Percentiles rank a stretch among this genome's conserved stretches.
Evolutionary conservation across 306 rosid genomes (phyloP).

Genomic region (Medicago arabica): DNA sequence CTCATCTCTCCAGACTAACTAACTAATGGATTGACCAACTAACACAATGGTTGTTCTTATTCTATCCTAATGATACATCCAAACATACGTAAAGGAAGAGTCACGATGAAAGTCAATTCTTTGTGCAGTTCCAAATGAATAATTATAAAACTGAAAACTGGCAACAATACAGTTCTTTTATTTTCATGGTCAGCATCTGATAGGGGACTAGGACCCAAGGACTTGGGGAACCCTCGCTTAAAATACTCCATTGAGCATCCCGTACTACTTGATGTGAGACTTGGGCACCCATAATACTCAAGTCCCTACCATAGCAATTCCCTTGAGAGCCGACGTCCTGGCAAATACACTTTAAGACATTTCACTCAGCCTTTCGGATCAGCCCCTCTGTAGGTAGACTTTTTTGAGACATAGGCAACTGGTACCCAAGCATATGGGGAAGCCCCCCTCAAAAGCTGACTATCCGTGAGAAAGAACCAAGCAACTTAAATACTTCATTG

Average conservation of each 20-base stretch:
- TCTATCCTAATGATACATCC: conserved; percentile 1
- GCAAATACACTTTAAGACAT: not conserved
- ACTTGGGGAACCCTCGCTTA: not conserved
- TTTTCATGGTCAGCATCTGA: conserved; percentile 15
- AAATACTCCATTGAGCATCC: not conserved
- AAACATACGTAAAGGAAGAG: conserved; percentile 25
- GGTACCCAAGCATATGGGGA: not conserved
- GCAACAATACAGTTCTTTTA: conserved; percentile 15
- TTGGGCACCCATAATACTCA: not conserved
- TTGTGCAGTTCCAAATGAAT: conserved; percentile 16
- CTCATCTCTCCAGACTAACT: not conserved
- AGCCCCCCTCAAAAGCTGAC: not conserved
- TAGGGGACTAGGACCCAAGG: not conserved
- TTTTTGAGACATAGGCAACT: not conserved
- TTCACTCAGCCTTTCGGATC: not conserved
- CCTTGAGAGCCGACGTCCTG: not conserved
- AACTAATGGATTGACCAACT: not conserved
- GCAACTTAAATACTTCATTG: not conserved
- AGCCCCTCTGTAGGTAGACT: not conserved
- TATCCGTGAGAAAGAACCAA: not conserved
- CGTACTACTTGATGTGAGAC: not conserved
- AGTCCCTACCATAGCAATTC: not conserved
- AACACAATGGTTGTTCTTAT: not conserved
- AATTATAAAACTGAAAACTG: conserved; percentile 27
- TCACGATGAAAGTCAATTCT: conserved; percentile 13